Base-by-base conservation (phyloP, 768 basidiomycete genomes). In the Suillus clintonianus region DNA sequence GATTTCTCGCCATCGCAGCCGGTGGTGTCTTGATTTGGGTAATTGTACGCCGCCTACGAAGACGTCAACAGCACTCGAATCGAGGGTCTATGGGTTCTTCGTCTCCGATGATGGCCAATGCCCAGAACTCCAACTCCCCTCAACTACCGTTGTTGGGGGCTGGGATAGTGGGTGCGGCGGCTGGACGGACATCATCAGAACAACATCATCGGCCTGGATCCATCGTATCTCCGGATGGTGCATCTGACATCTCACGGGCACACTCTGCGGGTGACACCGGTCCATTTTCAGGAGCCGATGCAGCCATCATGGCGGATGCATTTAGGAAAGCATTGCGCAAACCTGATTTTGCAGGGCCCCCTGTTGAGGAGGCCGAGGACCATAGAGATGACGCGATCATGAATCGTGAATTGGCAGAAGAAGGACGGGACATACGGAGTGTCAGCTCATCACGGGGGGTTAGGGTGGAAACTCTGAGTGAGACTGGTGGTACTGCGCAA, bases 291-390 rank as follows among this genome's bases (percentile, higher is more conserved):
- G 89, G 86, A 22, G 89, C 90, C 24, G 94, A 97, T 76, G 95
- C 95, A 60, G 92, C 92, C 43, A 91, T 95, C 73, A 92, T 96
- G 87, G 94, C 94, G 45, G 89, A 94, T 79, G 95, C 95, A 7
- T 97, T 96, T 78, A 83, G 95, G 70, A 87, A 90, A 74, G 91
- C 91, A 67, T 80, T 97, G 71, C 84, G 94, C 74, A 94, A 94
- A 74, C 94, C 95, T 11, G 93, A 94, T 72, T 96, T 95, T 75
- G 83, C 89, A n/a, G 85, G 76, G 22, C 73, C 82, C 60, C 83
- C 88, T 4, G 83, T 88, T 15, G 90, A 91, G 69, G 92, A 93
- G 72, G 70, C 66, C 34, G 74, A 76, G 43, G 89, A 85, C 34
- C 70, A 73, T 32, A 77, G 75, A 62, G 76, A 77, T 48, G 81